Evolutionary conservation across 306 rosid species (phyloP), one percentile per base, ranked within the genome.

Genomic region (Malus asiatica): DNA sequence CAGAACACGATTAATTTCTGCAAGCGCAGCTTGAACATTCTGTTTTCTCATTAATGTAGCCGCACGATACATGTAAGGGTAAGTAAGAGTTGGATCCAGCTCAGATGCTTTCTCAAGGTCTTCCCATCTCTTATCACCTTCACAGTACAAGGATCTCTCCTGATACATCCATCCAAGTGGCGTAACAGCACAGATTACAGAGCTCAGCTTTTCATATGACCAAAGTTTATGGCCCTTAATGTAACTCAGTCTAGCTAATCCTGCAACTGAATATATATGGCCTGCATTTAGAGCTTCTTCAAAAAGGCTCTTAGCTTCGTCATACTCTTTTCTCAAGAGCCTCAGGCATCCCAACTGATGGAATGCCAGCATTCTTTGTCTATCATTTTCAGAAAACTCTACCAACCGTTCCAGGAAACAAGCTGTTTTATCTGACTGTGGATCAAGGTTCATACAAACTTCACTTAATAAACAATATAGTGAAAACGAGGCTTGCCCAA

Each of bases 111-210:
- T 89, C 84, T 91, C 97, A 83, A 93, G 98, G 85, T 93, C 96
- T 71, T 84, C 83, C 92, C 86, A 84, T 80, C 83, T 89, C 76
- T 80, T 81, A 46, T 88, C 88, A 38, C 85, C 89, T 62, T 91
- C 95, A 80, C 90, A 85, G 76, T 93, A 91, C 63, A 93, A 87
- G 65, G 98, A 87, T 76, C 97, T 85, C 90, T 93, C 98, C 78
- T 91, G 93, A 80, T 88, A 86, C 97, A 93, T 88, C 98, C 98
- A 93, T 70, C 98, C 98, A 76, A 78, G 88, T 14, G 89, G 93
- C 29, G 72, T 58, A 66, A 68, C 85, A 71, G 90, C 77, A 38
- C 89, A 77, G 83, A 93, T 84, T 68, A 83, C 80, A n/a, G 92
- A 89, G 79, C 91, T 88, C 80, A 93, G 81, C 83, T 83, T 91